A percentile compares a stretch with the other conserved stretches of the same genome.
Evolutionary conservation across 148 eudicot species (phyloP).

Genomic region (Fagopyrum homotropicum): DNA sequence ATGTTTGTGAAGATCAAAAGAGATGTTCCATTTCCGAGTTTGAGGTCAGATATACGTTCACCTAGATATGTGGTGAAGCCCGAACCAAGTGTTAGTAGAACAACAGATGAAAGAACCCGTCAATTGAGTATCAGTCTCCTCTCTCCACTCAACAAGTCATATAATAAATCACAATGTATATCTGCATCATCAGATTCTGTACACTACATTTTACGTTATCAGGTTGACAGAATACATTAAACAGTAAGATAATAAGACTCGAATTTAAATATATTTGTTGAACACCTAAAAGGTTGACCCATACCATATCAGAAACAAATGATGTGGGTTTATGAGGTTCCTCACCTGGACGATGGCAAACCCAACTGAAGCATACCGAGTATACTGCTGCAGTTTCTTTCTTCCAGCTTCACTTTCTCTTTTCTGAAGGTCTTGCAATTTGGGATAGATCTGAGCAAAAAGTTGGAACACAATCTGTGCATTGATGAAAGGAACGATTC

Average conservation of each 20-base stretch:
- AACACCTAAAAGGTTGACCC: neutral
- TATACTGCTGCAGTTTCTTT: constrained; percentile 91
- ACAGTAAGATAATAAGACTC: too few species aligned
- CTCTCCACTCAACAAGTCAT: neutral
- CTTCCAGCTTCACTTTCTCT: constrained; percentile 99
- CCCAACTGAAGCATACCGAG: constrained; percentile 98
- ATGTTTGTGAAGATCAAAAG: constrained; percentile 95
- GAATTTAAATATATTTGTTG: neutral
- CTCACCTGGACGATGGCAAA: constrained; percentile 95
- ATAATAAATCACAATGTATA: neutral
- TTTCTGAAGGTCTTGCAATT: constrained; percentile 96
- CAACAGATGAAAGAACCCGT: constrained; percentile 82
- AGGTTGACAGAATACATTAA: too few species aligned
- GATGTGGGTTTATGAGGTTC: neutral
- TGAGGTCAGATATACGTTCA: constrained; percentile 86
- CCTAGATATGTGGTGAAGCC: constrained; percentile 84
- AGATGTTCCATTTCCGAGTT: constrained; percentile 98
- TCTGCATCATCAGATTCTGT: neutral
- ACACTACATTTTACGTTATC: neutral
- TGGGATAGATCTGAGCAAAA: constrained; percentile 91
- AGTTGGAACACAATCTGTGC: constrained; percentile 98
- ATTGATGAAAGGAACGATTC: constrained; percentile 97
- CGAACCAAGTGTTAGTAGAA: constrained; percentile 86
- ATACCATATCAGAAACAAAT: neutral
- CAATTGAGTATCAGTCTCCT: constrained; percentile 6